A percentile compares a stretch with the other conserved stretches of the same genome.
Conservation (phyloP, 768 basidiomycete genomes). For the Dentipellis fragilis region DNA sequence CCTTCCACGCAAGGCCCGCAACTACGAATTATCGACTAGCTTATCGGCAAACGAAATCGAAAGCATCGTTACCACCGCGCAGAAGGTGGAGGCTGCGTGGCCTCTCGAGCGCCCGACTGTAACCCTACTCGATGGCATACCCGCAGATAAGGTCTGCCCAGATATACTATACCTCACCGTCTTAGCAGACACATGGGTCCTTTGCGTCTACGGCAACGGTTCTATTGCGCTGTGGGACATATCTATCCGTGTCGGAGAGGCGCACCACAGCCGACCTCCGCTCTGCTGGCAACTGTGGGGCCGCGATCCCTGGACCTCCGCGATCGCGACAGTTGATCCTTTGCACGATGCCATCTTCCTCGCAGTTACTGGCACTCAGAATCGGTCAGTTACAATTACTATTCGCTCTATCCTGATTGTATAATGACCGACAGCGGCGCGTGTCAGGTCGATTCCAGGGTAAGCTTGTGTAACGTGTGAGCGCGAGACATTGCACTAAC, state of each 20-base stretch:
- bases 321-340: neutral
- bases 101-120: neutral
- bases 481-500: too few species aligned
- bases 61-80: neutral
- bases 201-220: slow-evolving; percentile 2
- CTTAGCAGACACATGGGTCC: neutral
- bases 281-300: slow-evolving; percentile 3
- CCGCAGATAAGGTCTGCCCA: neutral
- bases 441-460: neutral
- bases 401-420: neutral
- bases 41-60: neutral
- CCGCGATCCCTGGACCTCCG: slow-evolving; percentile 2
- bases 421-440: neutral
- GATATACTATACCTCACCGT: slow-evolving; percentile 1
- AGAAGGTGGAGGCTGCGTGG: neutral
- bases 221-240: neutral
- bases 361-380: slow-evolving; percentile 1
- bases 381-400: neutral
- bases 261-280: neutral
- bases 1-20: neutral
- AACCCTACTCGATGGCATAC: neutral
- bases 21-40: neutral
- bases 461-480: neutral
- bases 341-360: neutral
- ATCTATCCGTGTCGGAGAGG: neutral